These are phyloP conservation scores for Corinectria fuckeliana DNA, from an alignment of 2,329 filamentous ascomycete species.

Conservation along the genomic window DNA sequence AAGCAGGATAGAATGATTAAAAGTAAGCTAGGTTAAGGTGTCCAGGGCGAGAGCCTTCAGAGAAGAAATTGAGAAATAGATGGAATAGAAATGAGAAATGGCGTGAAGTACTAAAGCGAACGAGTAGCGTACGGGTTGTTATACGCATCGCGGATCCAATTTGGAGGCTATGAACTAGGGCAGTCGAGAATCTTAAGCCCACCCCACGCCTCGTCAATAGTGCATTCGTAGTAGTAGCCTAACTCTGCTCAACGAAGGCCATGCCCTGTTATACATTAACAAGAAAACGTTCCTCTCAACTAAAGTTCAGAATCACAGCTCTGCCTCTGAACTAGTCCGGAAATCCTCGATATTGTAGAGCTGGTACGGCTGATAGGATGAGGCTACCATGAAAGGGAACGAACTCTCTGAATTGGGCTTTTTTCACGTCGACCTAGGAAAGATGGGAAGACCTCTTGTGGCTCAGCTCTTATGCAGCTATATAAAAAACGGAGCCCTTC, in stretches of 20 bases:
- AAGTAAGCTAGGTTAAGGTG: too few relatives aligned
- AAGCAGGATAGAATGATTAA: neutral
- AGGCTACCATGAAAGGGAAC: neutral
- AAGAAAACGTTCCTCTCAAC: neutral
- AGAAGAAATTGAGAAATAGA: neutral
- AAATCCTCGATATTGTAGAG: neutral
- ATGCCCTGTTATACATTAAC: too few relatives aligned
- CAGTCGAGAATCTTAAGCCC: neutral
- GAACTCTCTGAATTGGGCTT: neutral
- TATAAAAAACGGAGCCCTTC: neutral
- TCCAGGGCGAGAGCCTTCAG: neutral
- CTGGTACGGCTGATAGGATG: neutral
- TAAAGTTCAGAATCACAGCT: neutral
- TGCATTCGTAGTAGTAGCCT: neutral
- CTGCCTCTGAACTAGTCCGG: neutral
- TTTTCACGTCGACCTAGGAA: neutral
- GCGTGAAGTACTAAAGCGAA: too few relatives aligned
- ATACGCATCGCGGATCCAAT: neutral
- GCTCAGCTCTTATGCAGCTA: constrained; percentile 4
- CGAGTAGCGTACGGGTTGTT: too few relatives aligned
- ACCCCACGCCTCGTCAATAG: neutral
- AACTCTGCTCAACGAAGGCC: neutral
- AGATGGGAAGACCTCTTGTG: neutral
- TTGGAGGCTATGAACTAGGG: neutral
- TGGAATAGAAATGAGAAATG: neutral